These are phyloP conservation scores for Talaromyces proteolyticus DNA, from an alignment of 495 filamentous ascomycete species.

Conservation along the genomic window DNA sequence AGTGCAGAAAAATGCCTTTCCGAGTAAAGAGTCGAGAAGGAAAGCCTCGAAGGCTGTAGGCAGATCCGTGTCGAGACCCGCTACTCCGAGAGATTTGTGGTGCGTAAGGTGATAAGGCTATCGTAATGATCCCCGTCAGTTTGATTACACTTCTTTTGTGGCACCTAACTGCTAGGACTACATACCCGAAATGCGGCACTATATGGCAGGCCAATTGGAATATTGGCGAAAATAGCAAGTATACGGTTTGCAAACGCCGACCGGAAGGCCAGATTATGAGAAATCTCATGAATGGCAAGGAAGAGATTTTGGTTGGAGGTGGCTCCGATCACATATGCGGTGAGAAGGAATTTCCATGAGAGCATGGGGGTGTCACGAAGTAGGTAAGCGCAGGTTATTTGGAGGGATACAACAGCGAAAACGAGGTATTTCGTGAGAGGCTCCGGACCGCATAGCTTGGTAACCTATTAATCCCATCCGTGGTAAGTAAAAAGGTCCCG, in stretches of 20 bases:
- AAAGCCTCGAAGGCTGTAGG: slow-evolving; percentile 88
- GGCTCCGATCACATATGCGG: slow-evolving; percentile 88
- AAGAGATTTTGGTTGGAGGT: slow-evolving; percentile 99
- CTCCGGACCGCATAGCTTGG: slow-evolving; percentile 95
- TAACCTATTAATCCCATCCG: slow-evolving; percentile 59
- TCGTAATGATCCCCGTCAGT: not conserved
- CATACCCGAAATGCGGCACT: slow-evolving; percentile 86
- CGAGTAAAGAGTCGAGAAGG: slow-evolving; percentile 91
- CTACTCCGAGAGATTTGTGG: slow-evolving; percentile 97
- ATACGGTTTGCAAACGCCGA: slow-evolving; percentile 78
- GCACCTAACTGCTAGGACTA: not conserved
- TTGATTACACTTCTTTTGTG: not conserved
- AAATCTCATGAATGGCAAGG: slow-evolving; percentile 98
- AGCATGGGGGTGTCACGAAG: slow-evolving; percentile 76
- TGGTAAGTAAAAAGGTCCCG: not conserved
- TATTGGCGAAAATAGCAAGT: slow-evolving; percentile 87
- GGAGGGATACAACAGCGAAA: slow-evolving; percentile 73
- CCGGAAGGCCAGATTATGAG: slow-evolving; percentile 92
- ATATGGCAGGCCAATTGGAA: slow-evolving; percentile 94
- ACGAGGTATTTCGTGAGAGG: slow-evolving; percentile 94
- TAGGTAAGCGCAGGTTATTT: slow-evolving; percentile 72
- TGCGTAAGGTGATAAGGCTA: slow-evolving; percentile 97
- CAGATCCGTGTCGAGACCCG: slow-evolving; percentile 93
- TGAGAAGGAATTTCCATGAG: slow-evolving; percentile 75
- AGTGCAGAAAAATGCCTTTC: slow-evolving; percentile 99